These are phyloP conservation scores for Capsicum chinense DNA, from an alignment of 257 asterid genomes.

Conservation along the genomic window DNA sequence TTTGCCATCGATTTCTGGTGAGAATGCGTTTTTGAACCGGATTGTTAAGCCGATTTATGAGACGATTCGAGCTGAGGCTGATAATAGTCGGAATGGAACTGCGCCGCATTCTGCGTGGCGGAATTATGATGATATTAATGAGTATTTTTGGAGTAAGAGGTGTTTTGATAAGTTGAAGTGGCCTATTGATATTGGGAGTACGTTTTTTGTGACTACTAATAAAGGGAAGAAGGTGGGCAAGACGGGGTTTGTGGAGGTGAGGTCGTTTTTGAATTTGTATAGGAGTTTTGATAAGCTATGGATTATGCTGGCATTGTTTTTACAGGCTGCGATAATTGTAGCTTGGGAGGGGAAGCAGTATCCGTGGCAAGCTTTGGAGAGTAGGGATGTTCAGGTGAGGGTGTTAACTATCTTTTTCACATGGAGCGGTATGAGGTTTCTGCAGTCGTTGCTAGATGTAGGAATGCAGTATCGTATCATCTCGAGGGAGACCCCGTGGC, in stretches of 20 bases:
- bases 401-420: conserved; percentile 84
- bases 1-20: conserved; percentile 86
- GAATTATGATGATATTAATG: conserved; percentile 93
- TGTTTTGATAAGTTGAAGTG: conserved; percentile 90
- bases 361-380: conserved; percentile 84
- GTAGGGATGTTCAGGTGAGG: conserved; percentile 72
- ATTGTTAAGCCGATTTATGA: conserved; percentile 90
- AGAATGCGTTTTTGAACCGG: conserved; percentile 66
- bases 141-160: conserved; percentile 95
- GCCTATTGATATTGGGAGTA: conserved; percentile 91
- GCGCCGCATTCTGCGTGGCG: conserved; percentile 99
- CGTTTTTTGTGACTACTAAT: conserved; percentile 75
- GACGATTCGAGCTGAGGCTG: conserved; percentile 77
- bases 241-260: conserved; percentile 96
- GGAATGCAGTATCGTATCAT: conserved; percentile 86
- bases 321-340: conserved; percentile 86
- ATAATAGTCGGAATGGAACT: conserved; percentile 84
- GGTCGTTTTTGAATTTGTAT: conserved; percentile 91
- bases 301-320: conserved; percentile 85
- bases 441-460: conserved; percentile 83
- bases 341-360: conserved; percentile 70
- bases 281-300: conserved; percentile 97
- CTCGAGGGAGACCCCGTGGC: conserved; percentile 85
- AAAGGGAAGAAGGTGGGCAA: conserved; percentile 91
- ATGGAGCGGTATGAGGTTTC: conserved; percentile 86